phyloP scores from a whole-genome alignment of 768 basidiomycete species.

The Mycena rosella region DNA sequence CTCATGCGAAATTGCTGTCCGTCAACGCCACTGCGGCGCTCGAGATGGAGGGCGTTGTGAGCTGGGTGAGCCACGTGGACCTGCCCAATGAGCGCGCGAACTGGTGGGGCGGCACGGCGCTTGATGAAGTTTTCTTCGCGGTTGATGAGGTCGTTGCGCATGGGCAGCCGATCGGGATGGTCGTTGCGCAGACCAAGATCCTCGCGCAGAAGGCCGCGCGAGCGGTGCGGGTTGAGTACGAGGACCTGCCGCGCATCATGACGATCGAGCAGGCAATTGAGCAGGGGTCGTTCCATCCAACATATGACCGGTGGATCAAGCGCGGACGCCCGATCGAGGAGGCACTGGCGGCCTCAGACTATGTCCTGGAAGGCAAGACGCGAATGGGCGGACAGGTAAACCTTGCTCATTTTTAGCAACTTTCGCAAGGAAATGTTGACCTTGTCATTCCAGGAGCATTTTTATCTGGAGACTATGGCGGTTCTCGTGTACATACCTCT shows the following conservation, averaged over 20 bases:
- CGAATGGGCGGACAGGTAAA: constrained; percentile 37
- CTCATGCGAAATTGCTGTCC: constrained; percentile 37
- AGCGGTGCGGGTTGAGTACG: constrained; percentile 35
- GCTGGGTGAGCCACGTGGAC: constrained; percentile 33
- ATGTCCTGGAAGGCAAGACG: constrained; percentile 35
- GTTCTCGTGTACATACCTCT: constrained; percentile 28
- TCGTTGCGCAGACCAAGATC: constrained; percentile 37
- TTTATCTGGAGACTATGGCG: constrained; percentile 38
- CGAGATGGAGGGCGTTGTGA: constrained; percentile 36
- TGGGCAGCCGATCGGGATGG: constrained; percentile 38
- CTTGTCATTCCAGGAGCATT: constrained; percentile 25
- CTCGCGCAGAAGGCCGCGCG: constrained; percentile 39
- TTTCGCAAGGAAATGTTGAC: neutral
- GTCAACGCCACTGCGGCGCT: constrained; percentile 31
- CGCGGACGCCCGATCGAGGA: constrained; percentile 33
- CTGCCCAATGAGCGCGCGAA: constrained; percentile 36
- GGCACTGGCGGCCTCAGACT: constrained; percentile 28
- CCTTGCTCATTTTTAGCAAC: neutral
- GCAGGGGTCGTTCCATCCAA: constrained; percentile 34
- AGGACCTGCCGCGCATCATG: constrained; percentile 37
- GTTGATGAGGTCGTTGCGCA: constrained; percentile 35
- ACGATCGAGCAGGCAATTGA: constrained; percentile 36
- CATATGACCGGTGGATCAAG: constrained; percentile 34
- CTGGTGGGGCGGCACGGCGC: constrained; percentile 35
- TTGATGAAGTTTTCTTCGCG: constrained; percentile 33